Evolutionary conservation across 805 yeast species (phyloP).

Genomic region (Kodamaea laetipori): DNA sequence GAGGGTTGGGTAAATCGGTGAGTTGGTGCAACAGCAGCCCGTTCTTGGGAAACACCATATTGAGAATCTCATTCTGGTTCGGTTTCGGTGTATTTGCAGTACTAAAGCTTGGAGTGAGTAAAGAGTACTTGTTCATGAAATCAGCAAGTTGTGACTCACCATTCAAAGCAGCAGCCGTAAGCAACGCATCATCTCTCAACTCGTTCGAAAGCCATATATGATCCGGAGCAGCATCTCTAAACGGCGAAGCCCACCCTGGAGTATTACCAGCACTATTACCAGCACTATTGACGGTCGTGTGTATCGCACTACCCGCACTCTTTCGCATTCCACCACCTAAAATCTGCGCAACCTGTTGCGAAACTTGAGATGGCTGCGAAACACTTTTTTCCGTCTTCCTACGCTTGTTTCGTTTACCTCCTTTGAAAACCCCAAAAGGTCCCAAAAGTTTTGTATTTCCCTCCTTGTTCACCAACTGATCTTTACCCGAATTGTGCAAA

Average conservation of each 20-base stretch:
- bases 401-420: not conserved
- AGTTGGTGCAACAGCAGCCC: slow-evolving; percentile 12
- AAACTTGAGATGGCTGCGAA: not conserved
- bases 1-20: slow-evolving; percentile 4
- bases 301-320: not conserved
- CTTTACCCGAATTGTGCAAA: slow-evolving; percentile 50
- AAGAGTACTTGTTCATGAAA: slow-evolving; percentile 38
- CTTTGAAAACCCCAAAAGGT: slow-evolving; percentile 79
- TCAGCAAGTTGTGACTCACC: slow-evolving; percentile 63
- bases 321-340: not conserved
- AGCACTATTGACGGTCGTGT: not conserved
- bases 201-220: slow-evolving; percentile 74
- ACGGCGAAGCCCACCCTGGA: slow-evolving; percentile 5
- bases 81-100: slow-evolving; percentile 16
- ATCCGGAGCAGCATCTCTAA: slow-evolving; percentile 34
- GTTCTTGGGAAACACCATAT: slow-evolving; percentile 54
- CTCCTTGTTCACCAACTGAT: slow-evolving; percentile 33
- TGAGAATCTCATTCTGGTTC: slow-evolving; percentile 51
- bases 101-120: slow-evolving; percentile 11
- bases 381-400: not conserved
- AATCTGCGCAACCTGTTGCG: slow-evolving; percentile 1
- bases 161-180: slow-evolving; percentile 71
- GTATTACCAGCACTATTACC: not conserved
- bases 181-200: slow-evolving; percentile 66
- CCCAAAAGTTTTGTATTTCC: slow-evolving; percentile 60